Evolutionary conservation across 2,329 filamentous ascomycete species (phyloP).

Genomic region (Rachicladosporium sp.): DNA sequence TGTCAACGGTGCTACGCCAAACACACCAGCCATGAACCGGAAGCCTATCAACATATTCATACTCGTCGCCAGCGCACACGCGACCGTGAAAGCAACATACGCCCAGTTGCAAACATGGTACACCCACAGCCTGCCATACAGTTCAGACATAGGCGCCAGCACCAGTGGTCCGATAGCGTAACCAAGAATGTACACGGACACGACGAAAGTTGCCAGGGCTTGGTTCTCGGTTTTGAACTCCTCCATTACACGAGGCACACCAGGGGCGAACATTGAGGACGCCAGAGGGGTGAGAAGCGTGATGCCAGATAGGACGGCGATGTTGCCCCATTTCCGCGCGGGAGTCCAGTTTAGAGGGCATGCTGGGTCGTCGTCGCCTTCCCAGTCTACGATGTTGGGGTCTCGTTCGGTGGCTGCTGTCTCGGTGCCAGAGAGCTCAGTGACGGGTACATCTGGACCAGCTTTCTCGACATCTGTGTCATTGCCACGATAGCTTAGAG

Average conservation of each 20-base stretch:
- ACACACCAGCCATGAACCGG: slow-evolving; percentile 34
- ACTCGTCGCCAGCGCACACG: slow-evolving; percentile 28
- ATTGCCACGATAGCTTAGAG: too few species aligned
- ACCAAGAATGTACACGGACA: slow-evolving; percentile 39
- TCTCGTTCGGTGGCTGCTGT: slow-evolving; percentile 23
- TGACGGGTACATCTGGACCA: background rate
- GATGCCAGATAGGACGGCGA: slow-evolving; percentile 28
- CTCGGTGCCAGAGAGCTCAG: background rate
- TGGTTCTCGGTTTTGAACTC: slow-evolving; percentile 35
- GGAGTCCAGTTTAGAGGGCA: slow-evolving; percentile 19
- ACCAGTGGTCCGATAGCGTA: slow-evolving; percentile 38
- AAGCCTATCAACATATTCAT: slow-evolving; percentile 29
- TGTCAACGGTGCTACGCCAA: slow-evolving; percentile 37
- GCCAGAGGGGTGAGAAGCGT: slow-evolving; percentile 38
- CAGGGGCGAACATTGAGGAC: slow-evolving; percentile 34
- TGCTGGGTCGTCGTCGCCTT: slow-evolving; percentile 9
- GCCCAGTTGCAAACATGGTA: slow-evolving; percentile 5
- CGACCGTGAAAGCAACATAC: slow-evolving; percentile 22
- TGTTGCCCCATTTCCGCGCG: slow-evolving; percentile 31
- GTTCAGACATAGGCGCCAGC: slow-evolving; percentile 39
- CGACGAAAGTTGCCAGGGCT: slow-evolving; percentile 36
- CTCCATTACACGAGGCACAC: slow-evolving; percentile 26
- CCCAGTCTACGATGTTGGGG: slow-evolving; percentile 18
- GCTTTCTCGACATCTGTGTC: slow-evolving; percentile 3
- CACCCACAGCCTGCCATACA: slow-evolving; percentile 2